phyloP scores from a whole-genome alignment of 2,329 filamentous ascomycete species.

The Chaetomiaceae sp. region DNA sequence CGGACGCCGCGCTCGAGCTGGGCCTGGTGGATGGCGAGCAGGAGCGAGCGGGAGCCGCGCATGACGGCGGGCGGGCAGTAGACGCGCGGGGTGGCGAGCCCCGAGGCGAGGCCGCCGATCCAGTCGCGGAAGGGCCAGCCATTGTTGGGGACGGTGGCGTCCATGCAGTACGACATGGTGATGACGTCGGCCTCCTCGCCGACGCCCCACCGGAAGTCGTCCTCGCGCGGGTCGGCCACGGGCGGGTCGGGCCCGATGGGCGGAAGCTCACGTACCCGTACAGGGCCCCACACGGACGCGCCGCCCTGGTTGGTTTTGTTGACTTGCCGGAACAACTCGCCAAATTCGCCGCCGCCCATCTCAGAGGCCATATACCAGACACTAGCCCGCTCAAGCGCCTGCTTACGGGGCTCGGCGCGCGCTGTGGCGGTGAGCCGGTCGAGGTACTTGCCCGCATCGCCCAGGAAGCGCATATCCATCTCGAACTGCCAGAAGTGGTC shows the following conservation, averaged over 20 bases:
- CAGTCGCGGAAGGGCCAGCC: conserved; percentile 32
- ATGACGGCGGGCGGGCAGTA: conserved; percentile 34
- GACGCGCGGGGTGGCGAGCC: conserved; percentile 26
- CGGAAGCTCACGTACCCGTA: conserved; percentile 25
- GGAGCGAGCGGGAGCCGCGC: conserved; percentile 28
- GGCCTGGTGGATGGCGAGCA: conserved; percentile 30
- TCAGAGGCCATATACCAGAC: conserved; percentile 48
- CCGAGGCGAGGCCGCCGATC: conserved; percentile 26
- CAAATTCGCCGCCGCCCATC: conserved; percentile 45
- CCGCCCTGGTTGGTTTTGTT: conserved; percentile 24
- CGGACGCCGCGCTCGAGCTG: conserved; percentile 28
- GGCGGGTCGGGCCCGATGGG: conserved; percentile 30
- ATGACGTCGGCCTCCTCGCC: conserved; percentile 32
- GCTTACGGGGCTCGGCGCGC: conserved; percentile 48
- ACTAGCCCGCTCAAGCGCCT: conserved; percentile 52
- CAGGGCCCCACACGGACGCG: conserved; percentile 29
- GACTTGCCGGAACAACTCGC: conserved; percentile 33
- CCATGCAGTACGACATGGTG: conserved; percentile 28
- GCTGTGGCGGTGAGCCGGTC: conserved; percentile 35
- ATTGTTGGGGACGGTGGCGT: conserved; percentile 22
- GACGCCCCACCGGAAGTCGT: conserved; percentile 30
- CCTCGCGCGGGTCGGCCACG: conserved; percentile 16
- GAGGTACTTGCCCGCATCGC: conserved; percentile 29
- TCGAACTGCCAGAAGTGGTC: conserved; percentile 38
- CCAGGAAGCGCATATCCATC: conserved; percentile 38